phyloP scores from a whole-genome alignment of 2,329 filamentous ascomycete species.

The Arthroderma sp. region DNA sequence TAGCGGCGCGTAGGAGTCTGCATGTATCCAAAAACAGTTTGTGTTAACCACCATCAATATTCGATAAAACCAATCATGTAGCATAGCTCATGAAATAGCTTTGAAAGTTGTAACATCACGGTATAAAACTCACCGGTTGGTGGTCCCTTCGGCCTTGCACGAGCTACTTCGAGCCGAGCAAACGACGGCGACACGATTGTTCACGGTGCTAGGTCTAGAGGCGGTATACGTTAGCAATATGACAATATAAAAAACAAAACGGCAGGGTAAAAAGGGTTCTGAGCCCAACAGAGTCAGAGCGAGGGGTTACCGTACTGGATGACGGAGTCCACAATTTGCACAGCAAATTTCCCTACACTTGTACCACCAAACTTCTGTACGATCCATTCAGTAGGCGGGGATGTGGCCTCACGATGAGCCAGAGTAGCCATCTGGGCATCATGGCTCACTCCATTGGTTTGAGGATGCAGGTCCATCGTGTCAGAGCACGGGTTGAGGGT shows the following conservation, averaged over 20 bases:
- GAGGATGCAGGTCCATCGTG: slow-evolving; percentile 9
- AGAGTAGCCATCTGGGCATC: slow-evolving; percentile 8
- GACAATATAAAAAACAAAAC: not conserved
- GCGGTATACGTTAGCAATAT: not conserved
- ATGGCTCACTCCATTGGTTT: slow-evolving; percentile 11
- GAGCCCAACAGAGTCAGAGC: slow-evolving; percentile 1
- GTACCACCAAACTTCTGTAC: slow-evolving; percentile 95
- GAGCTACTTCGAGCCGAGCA: slow-evolving; percentile 91
- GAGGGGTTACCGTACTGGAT: slow-evolving; percentile 38
- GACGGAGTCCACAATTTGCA: slow-evolving; percentile 60
- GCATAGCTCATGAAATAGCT: too few species aligned
- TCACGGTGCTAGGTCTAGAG: slow-evolving; percentile 45
- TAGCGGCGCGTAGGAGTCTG: slow-evolving; percentile 35
- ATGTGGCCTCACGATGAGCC: slow-evolving; percentile 13
- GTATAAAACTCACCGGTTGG: slow-evolving; percentile 60
- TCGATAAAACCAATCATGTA: too few species aligned
- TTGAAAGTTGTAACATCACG: not conserved
- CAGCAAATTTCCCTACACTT: slow-evolving; percentile 85
- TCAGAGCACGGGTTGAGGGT: not conserved
- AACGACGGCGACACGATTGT: slow-evolving; percentile 74
- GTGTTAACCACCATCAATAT: not conserved
- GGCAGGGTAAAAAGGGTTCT: not conserved
- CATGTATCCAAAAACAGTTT: not conserved
- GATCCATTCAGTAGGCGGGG: slow-evolving; percentile 45
- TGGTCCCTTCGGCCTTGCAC: slow-evolving; percentile 89